These are phyloP conservation scores for Helotiales sp. DNA, from an alignment of 2,329 filamentous ascomycete species.

Conservation along the genomic window DNA sequence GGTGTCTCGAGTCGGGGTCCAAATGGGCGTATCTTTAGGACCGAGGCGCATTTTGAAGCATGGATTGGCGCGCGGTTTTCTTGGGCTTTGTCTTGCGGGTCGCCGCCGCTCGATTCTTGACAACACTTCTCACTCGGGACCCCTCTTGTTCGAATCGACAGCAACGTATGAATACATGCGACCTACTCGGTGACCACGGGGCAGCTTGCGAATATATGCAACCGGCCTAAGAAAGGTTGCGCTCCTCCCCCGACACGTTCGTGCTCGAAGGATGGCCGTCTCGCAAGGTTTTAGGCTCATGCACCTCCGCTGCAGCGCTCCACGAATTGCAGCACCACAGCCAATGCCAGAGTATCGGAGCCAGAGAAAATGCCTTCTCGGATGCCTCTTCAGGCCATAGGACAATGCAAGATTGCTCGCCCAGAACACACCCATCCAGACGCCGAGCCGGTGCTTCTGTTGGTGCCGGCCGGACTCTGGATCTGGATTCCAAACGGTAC, in stretches of 20 bases:
- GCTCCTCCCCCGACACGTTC: background rate
- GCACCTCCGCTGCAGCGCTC: conserved; percentile 21
- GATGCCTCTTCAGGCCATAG: conserved; percentile 22
- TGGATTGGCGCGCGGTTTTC: background rate
- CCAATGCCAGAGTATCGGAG: conserved; percentile 9
- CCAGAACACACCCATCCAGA: background rate
- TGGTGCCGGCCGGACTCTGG: background rate
- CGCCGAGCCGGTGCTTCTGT: background rate
- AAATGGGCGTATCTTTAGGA: background rate
- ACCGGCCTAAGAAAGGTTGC: conserved; percentile 8
- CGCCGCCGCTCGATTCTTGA: background rate
- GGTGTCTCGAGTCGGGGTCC: background rate
- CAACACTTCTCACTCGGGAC: too few species aligned
- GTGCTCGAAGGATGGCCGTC: background rate
- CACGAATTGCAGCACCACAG: conserved; percentile 19
- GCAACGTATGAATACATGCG: conserved; percentile 1
- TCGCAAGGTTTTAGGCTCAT: conserved; percentile 10
- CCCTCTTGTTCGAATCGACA: background rate
- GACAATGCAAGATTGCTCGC: conserved; percentile 13
- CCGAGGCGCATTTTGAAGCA: background rate
- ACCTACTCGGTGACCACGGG: conserved; percentile 16
- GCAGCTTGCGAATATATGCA: conserved; percentile 13
- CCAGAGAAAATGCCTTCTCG: background rate
- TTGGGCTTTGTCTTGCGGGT: too few species aligned
- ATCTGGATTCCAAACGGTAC: background rate